Evolutionary conservation across 805 yeast genomes (phyloP).

Genomic region (Zygoascus bituminiphila): DNA sequence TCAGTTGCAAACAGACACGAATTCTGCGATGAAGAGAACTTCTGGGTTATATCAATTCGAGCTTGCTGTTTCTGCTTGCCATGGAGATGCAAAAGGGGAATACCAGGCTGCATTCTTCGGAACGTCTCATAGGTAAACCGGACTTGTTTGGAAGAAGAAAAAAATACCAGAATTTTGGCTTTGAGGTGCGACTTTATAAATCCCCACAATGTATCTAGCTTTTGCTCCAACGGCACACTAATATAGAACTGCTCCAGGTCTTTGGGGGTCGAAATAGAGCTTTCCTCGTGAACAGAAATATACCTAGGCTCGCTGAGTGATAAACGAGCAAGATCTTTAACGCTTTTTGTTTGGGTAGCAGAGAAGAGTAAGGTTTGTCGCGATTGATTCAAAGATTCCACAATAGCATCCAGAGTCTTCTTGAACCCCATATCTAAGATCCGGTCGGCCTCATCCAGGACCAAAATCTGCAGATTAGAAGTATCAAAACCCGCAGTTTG

Average conservation of each 20-base stretch:
- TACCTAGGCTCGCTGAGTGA: conserved; percentile 59
- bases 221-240: conserved; percentile 63
- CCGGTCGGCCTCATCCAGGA: conserved; percentile 87
- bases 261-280: conserved; percentile 58
- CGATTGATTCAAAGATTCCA: conserved; percentile 66
- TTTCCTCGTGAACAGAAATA: conserved; percentile 39
- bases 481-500: conserved; percentile 76
- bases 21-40: conserved; percentile 68
- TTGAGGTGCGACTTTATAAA: conserved; percentile 79
- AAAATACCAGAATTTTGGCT: conserved; percentile 70
- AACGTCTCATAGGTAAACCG: conserved; percentile 83
- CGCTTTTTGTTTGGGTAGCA: conserved; percentile 82
- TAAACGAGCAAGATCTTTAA: conserved; percentile 72
- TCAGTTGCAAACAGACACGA: conserved; percentile 86
- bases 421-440: conserved; percentile 91
- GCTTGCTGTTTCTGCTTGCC: conserved; percentile 91
- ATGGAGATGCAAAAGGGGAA: conserved; percentile 73
- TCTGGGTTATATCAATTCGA: conserved; percentile 69
- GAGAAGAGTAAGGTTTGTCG: conserved; percentile 81
- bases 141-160: conserved; percentile 84
- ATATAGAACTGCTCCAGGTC: conserved; percentile 78
- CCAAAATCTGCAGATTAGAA: conserved; percentile 65
- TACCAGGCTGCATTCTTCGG: conserved; percentile 85
- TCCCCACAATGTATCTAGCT: conserved; percentile 78
- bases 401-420: conserved; percentile 69